Conservation (phyloP, 495 filamentous ascomycete species). For the Penicillium herquei region DNA sequence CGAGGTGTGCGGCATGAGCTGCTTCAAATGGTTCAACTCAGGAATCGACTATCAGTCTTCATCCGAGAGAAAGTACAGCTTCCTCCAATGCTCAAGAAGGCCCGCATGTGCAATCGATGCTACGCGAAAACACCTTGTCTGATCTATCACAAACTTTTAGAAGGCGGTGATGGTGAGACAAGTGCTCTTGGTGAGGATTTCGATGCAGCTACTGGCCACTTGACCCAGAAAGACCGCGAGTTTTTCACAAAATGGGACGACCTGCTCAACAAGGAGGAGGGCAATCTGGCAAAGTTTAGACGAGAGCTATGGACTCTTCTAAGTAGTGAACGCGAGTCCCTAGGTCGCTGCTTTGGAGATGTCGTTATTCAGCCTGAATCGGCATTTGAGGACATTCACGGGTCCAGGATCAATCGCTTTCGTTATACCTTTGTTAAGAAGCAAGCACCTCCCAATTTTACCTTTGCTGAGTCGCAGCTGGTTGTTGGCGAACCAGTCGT, state of each 20-base stretch:
- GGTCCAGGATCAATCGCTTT: constrained; percentile 85
- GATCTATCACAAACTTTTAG: constrained; percentile 88
- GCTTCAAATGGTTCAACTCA: constrained; percentile 91
- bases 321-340: constrained; percentile 80
- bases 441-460: constrained; percentile 56
- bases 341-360: constrained; percentile 74
- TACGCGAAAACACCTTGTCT: constrained; percentile 89
- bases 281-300: constrained; percentile 75
- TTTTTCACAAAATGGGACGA: constrained; percentile 96
- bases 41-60: constrained; percentile 85
- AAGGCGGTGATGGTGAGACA: constrained; percentile 77
- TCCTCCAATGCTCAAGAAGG: constrained; percentile 79
- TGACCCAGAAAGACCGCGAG: constrained; percentile 67
- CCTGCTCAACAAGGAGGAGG: constrained; percentile 91
- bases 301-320: constrained; percentile 94
- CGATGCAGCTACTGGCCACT: constrained; percentile 68
- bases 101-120: constrained; percentile 74
- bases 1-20: constrained; percentile 81
- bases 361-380: constrained; percentile 80
- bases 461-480: constrained; percentile 90
- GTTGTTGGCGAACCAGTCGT: constrained; percentile 87
- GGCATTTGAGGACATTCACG: constrained; percentile 60
- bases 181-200: constrained; percentile 75
- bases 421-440: constrained; percentile 78
- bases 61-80: constrained; percentile 76